Evolutionary conservation across 2,329 filamentous ascomycete genomes (phyloP), one percentile per base, ranked within the genome.

Genomic region (Ceratocystis variospora): DNA sequence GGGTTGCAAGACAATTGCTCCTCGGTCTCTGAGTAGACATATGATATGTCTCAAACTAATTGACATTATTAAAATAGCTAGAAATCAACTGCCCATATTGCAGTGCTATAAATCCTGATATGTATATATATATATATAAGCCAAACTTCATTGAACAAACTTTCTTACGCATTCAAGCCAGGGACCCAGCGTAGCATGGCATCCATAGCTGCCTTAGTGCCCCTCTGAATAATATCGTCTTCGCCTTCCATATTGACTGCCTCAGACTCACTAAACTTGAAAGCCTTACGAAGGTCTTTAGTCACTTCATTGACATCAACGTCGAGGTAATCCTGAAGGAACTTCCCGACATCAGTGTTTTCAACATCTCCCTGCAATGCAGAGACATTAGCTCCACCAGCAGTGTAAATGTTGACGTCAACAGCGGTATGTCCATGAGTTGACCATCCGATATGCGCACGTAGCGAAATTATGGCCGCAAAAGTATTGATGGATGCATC

Each of bases 331-430:
- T 85, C 78, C 6, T 84, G 79, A 67, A 99, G 76, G 74, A 96
- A 99, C 57, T 82, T 79, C 44, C 94, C 94, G 0, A 99, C 82
- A 31, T 97, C 91, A 0, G 87, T 97, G 74, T 99, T 99, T 79
- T 99, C 94, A 65, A 95, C 87, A 74, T 97, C 97, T 6, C 93
- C 93, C 2, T 83, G 78, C 5, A 96, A 79, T 15, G 81, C 79
- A 55, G 83, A 80, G 0, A 86, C 83, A 46, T 83, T 80, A 0
- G 83, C 80, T 2, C 89, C 86, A 59, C 81, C 80, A 0, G 88
- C 92, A 64, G 89, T 87, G 77, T 97, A 99, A 70, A 99, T 90
- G 75, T 99, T 99, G 62, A 99, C 94, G 73, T 99, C 94, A 6
- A 94, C 91, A 63, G 87, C 94, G 22, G 87, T 88, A 77, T 99